Base-by-base conservation (phyloP, 768 basidiomycete species). In the Strobilomyces dryophilus region DNA sequence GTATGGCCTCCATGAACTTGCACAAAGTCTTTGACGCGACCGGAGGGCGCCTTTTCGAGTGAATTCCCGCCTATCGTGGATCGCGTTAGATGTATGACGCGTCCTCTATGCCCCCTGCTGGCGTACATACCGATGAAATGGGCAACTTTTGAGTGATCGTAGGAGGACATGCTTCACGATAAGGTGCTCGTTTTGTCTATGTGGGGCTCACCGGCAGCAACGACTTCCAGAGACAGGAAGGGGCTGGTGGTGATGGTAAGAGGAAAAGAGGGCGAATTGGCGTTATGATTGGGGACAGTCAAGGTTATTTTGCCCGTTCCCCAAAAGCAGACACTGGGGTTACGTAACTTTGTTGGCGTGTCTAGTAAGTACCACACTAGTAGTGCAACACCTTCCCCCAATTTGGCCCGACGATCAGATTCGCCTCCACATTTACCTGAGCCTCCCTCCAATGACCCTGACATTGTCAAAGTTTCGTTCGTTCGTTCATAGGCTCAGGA, bases 1-100 rank as follows among this genome's bases (percentile, higher is more conserved):
- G 97, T 95, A 72, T 99, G 97, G 53, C 97, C 97, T 10, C 95
- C 94, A 68, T 95, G 77, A 45, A 76, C 74, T 67, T 88, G 86
- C 34, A 98, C 95, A 71, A 95, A 99, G 74, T 98, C 94, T 57
- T 84, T 78, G 39, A 99, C 85, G 55, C 78, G 80, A 49, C 90
- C 82, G 26, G 85, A 76, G 26, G 87, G 75, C 29, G 95, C 95
- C 55, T 81, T 86, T 55, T 94, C 91, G 56, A 99, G 68, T 29
- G 90, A 84, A 74, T 98, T 98, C 57, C 92, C 95, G 65, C 97
- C 97, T 98, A 65, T n/a, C 32, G 32, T 44, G 45, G 51, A 34
- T 32, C 40, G 24, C 20, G 50, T 57, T 12, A 53, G 53, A 57
- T 41, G 47, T 49, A 56, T 39, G 47, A 51, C 62, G 42, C 53